Evolutionary conservation across 352 stramenopile genomes (phyloP).

Genomic region (Globisporangium megalacanthum): DNA sequence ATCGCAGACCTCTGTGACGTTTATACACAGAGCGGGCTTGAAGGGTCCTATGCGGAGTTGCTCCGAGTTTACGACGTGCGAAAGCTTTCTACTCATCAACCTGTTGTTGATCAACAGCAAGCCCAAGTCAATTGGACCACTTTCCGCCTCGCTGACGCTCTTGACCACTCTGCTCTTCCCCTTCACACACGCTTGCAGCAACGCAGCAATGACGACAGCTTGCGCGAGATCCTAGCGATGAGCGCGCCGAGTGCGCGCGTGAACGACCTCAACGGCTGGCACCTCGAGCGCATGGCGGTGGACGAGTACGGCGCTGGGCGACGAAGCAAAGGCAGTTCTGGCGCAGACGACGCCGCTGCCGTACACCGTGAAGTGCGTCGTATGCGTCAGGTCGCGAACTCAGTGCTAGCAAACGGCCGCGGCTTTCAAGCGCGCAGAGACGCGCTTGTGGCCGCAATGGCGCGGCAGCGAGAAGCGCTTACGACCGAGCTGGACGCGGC

Average conservation of each 20-base stretch:
- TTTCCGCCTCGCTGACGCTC: not conserved
- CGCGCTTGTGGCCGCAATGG: conserved; percentile 53
- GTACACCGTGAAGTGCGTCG: conserved; percentile 55
- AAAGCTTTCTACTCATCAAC: no score
- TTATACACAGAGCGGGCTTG: conserved; percentile 55
- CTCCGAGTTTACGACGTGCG: conserved; percentile 66
- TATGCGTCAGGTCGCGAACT: conserved; percentile 52
- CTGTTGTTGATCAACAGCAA: no score
- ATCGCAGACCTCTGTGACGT: conserved; percentile 59
- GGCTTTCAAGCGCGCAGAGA: conserved; percentile 50
- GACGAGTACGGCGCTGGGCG: conserved; percentile 51
- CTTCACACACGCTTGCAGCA: conserved; percentile 25
- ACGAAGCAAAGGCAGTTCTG: conserved; percentile 7
- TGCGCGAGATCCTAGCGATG: conserved; percentile 69
- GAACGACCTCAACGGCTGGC: conserved; percentile 64
- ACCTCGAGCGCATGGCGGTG: conserved; percentile 79
- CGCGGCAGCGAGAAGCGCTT: conserved; percentile 65
- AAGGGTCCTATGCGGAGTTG: conserved; percentile 66
- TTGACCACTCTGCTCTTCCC: not conserved
- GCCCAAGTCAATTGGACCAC: no score
- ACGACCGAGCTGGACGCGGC: conserved; percentile 52
- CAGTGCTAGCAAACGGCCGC: conserved; percentile 50
- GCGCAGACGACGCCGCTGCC: conserved; percentile 33
- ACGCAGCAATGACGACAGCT: conserved; percentile 72
- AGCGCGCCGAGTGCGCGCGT: conserved; percentile 51